Evolutionary conservation across 805 yeast species (phyloP), one percentile per base, ranked within the genome.

Genomic region (Starmera caribaea): DNA sequence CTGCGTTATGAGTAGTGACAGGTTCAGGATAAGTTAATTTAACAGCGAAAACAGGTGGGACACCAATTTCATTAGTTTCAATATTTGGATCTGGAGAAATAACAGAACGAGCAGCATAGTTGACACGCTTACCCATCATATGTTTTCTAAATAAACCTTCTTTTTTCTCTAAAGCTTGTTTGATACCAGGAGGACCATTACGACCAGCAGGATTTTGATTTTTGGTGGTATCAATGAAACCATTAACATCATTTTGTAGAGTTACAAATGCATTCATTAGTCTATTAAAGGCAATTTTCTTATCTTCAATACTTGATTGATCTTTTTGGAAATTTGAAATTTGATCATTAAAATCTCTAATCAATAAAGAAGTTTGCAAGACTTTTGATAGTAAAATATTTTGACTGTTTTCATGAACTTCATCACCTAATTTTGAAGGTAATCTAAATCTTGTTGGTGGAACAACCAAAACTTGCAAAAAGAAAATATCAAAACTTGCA

Each of bases 71-170:
- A 59, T 89, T 87, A 12, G 98, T 94, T 67, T 92, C 98, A 52
- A 92, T 73, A 68, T 84, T 92, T 41, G 99, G 99, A 66, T 92
- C 99, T 6, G 97, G 97, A 7, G 97, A 89, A 65, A 92, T 92
- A 54, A 92, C 99, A 9, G 98, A 90, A 66, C 99, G 87, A 38
- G 98, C 98, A 39, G 97, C 96, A 57, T 86, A 90, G 62, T 92
- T 94, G 44, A 92, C 99, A 71, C 99, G 88, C 72, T 92, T 92
- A 60, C 99, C 99, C 99, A 92, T 92, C 98, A 92, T 92, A 58
- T 92, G 96, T 61, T 90, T 92, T 70, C 99, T 79, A 72, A 92
- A 92, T 48, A 90, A 71, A 59, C 99, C 99, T 65, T 92, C 99
- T 61, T 92, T 92, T 79, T 92, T 90, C 64, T 92, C 99, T 56